phyloP scores from a whole-genome alignment of 2,329 filamentous ascomycete genomes.

The Cytospora piceicola region DNA sequence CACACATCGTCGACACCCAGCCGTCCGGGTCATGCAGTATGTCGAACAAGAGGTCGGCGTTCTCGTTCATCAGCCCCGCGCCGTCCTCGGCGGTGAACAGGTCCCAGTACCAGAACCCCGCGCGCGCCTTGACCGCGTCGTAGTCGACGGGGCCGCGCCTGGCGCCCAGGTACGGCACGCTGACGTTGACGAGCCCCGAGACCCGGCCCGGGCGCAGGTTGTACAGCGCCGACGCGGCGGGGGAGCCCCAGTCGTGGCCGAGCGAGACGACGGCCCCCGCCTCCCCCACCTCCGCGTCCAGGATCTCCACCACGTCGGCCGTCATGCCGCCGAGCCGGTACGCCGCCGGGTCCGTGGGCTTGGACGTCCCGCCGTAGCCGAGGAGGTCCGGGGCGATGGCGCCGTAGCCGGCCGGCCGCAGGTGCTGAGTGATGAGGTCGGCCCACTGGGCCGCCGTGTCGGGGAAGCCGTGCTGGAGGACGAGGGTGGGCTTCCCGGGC shows the following conservation, averaged over 20 bases:
- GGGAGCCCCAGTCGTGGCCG: conserved; percentile 56
- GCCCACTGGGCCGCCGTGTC: conserved; percentile 51
- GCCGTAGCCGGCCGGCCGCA: conserved; percentile 41
- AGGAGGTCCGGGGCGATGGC: conserved; percentile 46
- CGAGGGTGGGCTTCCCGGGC: conserved; percentile 38
- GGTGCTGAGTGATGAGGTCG: conserved; percentile 44
- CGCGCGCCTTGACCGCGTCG: conserved; percentile 38
- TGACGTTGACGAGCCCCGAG: conserved; percentile 47
- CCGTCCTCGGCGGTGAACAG: conserved; percentile 48
- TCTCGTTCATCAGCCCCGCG: conserved; percentile 41
- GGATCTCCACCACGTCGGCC: conserved; percentile 45
- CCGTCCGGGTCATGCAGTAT: conserved; percentile 40
- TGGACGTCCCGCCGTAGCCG: conserved; percentile 36
- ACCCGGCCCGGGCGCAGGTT: conserved; percentile 47
- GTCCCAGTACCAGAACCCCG: conserved; percentile 47
- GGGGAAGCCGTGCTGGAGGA: conserved; percentile 55
- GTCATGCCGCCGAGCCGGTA: conserved; percentile 37
- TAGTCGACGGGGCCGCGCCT: conserved; percentile 41
- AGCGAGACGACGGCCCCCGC: conserved; percentile 44
- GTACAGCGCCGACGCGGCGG: conserved; percentile 45
- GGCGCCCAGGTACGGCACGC: conserved; percentile 47
- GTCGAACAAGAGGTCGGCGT: conserved; percentile 45
- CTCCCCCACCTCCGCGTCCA: conserved; percentile 43
- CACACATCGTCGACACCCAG: conserved; percentile 44
- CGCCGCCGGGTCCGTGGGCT: conserved; percentile 25